These are phyloP conservation scores for Jatropha curcas DNA, from an alignment of 345 rosid species.

Conservation along the genomic window DNA sequence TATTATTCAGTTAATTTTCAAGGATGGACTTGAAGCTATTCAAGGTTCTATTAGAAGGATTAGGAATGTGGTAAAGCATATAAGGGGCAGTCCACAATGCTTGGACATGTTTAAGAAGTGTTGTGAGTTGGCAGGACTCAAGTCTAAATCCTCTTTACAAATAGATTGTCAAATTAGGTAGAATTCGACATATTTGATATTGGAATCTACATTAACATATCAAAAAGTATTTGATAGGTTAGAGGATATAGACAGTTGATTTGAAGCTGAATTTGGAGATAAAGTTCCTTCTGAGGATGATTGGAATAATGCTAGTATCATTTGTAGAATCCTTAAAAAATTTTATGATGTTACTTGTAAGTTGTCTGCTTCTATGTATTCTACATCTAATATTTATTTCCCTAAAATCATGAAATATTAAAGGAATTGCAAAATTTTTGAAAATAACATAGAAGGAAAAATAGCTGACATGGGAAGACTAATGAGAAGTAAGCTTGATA, in stretches of 20 bases:
- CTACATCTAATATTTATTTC: not conserved
- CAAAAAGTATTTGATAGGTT: too few relatives aligned
- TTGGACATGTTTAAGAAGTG: not conserved
- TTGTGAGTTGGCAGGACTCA: too few relatives aligned
- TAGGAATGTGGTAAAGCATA: not conserved
- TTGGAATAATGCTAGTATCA: not conserved
- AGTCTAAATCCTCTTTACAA: not conserved
- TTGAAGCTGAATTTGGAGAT: not conserved
- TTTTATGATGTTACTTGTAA: not conserved
- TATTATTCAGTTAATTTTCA: too few relatives aligned
- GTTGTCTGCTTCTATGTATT: not conserved
- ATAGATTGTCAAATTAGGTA: not conserved
- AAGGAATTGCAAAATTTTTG: not conserved
- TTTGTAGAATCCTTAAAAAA: not conserved
- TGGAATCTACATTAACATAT: too few relatives aligned
- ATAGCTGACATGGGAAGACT: not conserved
- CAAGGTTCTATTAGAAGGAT: not conserved
- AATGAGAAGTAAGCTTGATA: not conserved
- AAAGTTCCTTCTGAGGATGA: not conserved
- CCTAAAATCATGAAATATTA: not conserved
- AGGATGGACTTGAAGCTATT: not conserved
- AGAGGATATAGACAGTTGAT: not conserved
- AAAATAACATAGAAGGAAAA: not conserved
- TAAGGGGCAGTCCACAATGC: not conserved
- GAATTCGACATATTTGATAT: too few relatives aligned